phyloP scores from a whole-genome alignment of 371 early-diverging fungal species.

The Mortierella sp. region DNA sequence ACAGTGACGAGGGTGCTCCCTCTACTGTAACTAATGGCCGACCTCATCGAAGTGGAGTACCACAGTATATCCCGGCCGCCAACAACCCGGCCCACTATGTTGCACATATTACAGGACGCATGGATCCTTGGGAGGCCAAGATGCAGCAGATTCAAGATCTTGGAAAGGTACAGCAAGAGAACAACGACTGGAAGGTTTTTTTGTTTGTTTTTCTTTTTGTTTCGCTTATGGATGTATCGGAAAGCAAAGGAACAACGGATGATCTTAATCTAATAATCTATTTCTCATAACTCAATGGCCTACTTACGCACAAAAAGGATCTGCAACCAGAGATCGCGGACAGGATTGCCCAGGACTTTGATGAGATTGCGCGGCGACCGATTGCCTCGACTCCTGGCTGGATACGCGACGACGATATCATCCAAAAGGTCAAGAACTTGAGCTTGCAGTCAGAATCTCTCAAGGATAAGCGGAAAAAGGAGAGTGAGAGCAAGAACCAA shows the following conservation, averaged over 20 bases:
- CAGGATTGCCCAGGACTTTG: constrained; percentile 33
- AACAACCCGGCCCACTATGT: constrained; percentile 35
- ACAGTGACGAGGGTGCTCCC: constrained; percentile 20
- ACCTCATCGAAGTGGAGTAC: background rate
- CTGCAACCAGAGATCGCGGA: constrained; percentile 28
- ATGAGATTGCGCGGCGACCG: background rate
- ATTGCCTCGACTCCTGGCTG: background rate
- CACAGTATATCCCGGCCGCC: background rate
- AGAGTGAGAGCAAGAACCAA: constrained; percentile 31
- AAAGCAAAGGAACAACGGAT: background rate
- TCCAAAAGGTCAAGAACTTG: constrained; percentile 27
- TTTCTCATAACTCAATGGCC: background rate
- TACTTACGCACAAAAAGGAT: background rate
- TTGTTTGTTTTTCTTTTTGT: background rate
- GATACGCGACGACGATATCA: constrained; percentile 26
- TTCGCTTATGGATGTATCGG: background rate
- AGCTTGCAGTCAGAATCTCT: constrained; percentile 31
- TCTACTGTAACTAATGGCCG: background rate
- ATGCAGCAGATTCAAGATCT: constrained; percentile 41
- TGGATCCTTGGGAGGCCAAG: constrained; percentile 49
- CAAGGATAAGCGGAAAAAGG: constrained; percentile 42
- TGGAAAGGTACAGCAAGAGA: constrained; percentile 23
- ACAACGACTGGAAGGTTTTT: too few species aligned
- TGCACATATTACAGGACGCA: constrained; percentile 49
- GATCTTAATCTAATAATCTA: background rate